These are phyloP conservation scores for Fusarium zealandicum DNA, from an alignment of 2,329 filamentous ascomycete species.

Conservation along the genomic window DNA sequence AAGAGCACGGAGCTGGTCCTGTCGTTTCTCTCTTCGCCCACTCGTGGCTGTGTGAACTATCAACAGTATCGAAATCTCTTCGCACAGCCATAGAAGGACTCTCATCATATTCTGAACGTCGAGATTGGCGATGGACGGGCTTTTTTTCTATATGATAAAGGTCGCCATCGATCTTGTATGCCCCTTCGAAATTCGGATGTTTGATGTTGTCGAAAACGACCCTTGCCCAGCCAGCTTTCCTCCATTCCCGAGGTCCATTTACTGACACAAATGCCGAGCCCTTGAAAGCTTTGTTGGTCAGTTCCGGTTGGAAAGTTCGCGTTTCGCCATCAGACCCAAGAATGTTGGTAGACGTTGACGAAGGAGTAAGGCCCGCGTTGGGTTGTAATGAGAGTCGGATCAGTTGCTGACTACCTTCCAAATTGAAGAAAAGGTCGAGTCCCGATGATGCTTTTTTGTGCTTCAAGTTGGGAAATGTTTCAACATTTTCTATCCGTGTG, in stretches of 20 bases:
- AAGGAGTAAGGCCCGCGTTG: neutral
- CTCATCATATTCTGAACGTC: neutral
- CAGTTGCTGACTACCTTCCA: neutral
- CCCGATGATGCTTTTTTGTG: neutral
- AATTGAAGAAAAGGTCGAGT: neutral
- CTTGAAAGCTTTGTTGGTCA: neutral
- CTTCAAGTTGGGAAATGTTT: neutral
- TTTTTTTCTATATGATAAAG: neutral
- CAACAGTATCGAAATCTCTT: neutral
- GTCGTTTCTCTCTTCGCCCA: neutral
- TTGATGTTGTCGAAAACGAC: neutral
- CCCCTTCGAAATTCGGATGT: neutral
- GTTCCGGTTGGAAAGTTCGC: neutral
- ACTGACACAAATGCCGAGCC: neutral
- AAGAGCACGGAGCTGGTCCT: neutral
- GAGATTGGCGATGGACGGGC: neutral
- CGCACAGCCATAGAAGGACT: neutral
- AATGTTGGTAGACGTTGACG: neutral
- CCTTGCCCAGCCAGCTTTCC: neutral
- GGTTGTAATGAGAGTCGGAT: neutral
- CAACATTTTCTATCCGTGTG: neutral
- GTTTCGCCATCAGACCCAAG: neutral
- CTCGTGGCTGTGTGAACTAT: neutral
- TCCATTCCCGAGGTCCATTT: neutral
- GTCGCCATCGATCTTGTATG: neutral